Conservation (phyloP, 2,329 filamentous ascomycete genomes). For the Dothistroma septosporum region DNA sequence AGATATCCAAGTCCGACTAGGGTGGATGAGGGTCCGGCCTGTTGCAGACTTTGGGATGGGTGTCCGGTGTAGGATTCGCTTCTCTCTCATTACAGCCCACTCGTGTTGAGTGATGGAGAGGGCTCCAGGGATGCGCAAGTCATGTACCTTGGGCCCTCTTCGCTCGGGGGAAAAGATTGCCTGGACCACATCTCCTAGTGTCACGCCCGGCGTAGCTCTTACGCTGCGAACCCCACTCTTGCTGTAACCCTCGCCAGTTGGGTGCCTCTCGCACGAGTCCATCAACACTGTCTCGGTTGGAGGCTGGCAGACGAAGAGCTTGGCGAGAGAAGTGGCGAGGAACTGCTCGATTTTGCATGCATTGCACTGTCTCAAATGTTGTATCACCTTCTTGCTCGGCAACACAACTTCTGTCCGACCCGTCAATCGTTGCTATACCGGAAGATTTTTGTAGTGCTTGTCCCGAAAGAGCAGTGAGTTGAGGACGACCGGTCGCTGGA, state of each 20-base stretch:
- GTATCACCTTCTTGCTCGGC: background rate
- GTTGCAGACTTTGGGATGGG: too few species aligned
- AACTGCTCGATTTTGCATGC: background rate
- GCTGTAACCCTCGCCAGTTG: background rate
- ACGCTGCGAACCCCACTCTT: background rate
- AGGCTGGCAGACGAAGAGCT: background rate
- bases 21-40: too few species aligned
- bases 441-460: background rate
- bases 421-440: background rate
- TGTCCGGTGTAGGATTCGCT: too few species aligned
- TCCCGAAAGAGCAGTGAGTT: background rate
- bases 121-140: background rate
- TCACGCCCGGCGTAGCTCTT: background rate
- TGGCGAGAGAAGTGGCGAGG: background rate
- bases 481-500: background rate
- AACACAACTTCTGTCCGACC: background rate
- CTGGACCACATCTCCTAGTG: background rate
- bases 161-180: background rate
- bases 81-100: too few species aligned
- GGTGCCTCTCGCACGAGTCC: background rate
- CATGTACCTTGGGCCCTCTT: background rate
- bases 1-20: too few species aligned
- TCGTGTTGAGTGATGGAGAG: background rate
- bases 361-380: background rate
- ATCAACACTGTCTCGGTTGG: background rate